Evolutionary conservation across 345 rosid genomes (phyloP).

Genomic region (Salix dunnii): DNA sequence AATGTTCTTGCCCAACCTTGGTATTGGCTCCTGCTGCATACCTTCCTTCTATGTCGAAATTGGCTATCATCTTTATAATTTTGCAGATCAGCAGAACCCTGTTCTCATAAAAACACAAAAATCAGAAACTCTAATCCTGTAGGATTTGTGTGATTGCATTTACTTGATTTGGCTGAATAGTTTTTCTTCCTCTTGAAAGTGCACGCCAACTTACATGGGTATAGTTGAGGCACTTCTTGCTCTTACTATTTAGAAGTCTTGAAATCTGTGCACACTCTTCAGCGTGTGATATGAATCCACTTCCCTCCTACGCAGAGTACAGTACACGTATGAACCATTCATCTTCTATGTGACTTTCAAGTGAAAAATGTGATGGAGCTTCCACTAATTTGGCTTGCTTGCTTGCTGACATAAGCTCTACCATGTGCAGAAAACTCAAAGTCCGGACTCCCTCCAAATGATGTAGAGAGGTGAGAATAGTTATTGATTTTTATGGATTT

Average conservation of each 20-base stretch:
- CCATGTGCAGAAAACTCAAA: constrained; percentile 63
- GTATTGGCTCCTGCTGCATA: not conserved
- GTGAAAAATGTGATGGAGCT: not conserved
- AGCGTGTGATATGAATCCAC: not conserved
- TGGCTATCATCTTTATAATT: not conserved
- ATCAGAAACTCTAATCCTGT: not conserved
- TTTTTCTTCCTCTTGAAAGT: not conserved
- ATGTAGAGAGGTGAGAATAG: constrained; percentile 60
- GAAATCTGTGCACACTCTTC: not conserved
- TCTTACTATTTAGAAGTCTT: not conserved
- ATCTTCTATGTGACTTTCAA: constrained; percentile 10
- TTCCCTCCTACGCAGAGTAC: not conserved
- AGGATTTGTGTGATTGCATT: not conserved
- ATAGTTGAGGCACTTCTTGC: not conserved
- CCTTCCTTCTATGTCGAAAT: not conserved
- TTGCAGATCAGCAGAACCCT: not conserved
- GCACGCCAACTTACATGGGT: not conserved
- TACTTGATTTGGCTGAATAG: not conserved
- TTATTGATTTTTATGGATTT: constrained; percentile 1
- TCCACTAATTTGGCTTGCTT: not conserved
- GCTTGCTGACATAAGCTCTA: constrained; percentile 12
- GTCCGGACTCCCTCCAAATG: constrained; percentile 61
- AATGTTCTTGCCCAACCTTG: not conserved
- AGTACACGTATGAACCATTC: not conserved
- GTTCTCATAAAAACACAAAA: not conserved